Conservation (phyloP, 163 green algal species). For the Chlorella variabilis region DNA sequence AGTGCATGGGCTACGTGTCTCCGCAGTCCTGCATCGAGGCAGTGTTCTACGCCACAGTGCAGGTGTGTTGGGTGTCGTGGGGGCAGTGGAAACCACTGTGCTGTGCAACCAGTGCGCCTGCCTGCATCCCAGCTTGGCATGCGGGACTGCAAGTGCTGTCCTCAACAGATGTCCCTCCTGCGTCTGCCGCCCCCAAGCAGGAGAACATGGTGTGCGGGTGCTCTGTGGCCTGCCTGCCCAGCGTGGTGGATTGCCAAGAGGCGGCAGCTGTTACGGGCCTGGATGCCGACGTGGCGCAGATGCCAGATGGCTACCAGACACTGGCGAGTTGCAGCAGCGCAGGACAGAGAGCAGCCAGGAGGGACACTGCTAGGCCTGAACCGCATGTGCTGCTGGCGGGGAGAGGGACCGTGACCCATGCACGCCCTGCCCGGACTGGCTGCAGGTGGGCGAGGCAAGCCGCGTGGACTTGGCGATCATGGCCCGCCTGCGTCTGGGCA, state of each 20-base stretch:
- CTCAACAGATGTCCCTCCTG: not conserved
- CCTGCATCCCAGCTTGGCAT: too few species aligned
- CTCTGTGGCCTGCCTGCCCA: not conserved
- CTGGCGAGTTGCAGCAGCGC: too few species aligned
- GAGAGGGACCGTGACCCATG: not conserved
- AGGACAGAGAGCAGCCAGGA: too few species aligned
- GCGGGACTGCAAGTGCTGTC: too few species aligned
- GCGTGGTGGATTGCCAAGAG: conserved; percentile 21
- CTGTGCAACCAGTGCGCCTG: too few species aligned
- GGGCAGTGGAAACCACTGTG: too few species aligned
- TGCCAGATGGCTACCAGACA: conserved; percentile 27
- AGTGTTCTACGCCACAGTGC: conserved; percentile 6
- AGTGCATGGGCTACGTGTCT: conserved; percentile 19
- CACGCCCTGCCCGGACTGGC: not conserved
- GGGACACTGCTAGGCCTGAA: too few species aligned
- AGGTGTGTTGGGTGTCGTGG: too few species aligned
- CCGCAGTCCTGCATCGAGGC: conserved; percentile 9
- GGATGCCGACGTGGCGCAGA: conserved; percentile 10
- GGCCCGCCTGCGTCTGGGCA: conserved; percentile 15
- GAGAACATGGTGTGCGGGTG: conserved; percentile 27
- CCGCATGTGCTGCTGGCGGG: too few species aligned
- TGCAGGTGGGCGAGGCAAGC: conserved; percentile 25
- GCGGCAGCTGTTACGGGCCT: conserved; percentile 1
- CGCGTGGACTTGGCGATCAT: conserved; percentile 6
- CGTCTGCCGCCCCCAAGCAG: not conserved